Conservation (phyloP, 2,329 filamentous ascomycete genomes). For the Alternaria atra region DNA sequence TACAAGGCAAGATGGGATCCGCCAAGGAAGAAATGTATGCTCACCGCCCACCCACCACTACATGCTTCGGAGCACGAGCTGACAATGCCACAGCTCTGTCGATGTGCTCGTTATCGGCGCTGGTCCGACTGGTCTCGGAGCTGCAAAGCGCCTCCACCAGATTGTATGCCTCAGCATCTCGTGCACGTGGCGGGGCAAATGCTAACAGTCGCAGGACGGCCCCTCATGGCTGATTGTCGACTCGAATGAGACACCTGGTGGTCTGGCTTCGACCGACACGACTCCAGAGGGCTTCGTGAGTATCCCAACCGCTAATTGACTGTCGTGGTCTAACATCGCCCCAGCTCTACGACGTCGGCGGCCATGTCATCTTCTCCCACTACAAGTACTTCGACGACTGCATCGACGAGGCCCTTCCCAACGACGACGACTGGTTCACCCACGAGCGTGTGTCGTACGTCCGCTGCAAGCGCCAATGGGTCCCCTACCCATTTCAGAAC, state of each 20-base stretch:
- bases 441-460: conserved; percentile 99
- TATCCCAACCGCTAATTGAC: conserved; percentile 45
- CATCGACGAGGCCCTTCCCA: conserved; percentile 94
- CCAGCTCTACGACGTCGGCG: conserved; percentile 94
- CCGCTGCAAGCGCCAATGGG: conserved; percentile 95
- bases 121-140: conserved; percentile 95
- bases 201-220: conserved; percentile 70
- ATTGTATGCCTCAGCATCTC: conserved; percentile 69
- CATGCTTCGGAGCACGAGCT: conserved; percentile 19
- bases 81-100: conserved; percentile 71
- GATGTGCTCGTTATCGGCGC: conserved; percentile 98
- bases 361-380: conserved; percentile 98
- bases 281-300: conserved; percentile 97
- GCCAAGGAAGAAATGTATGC: conserved; percentile 54
- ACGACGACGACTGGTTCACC: conserved; percentile 93
- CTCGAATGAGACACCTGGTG: conserved; percentile 88
- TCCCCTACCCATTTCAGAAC: conserved; percentile 99
- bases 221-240: conserved; percentile 97
- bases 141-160: conserved; percentile 97
- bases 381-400: conserved; percentile 99
- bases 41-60: conserved; percentile 39
- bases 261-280: conserved; percentile 93
- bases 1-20: conserved; percentile 52
- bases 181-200: conserved; percentile 20
- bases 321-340: conserved; percentile 29